Base-by-base conservation (phyloP, 345 rosid genomes). In the Eucalyptus regnans region DNA sequence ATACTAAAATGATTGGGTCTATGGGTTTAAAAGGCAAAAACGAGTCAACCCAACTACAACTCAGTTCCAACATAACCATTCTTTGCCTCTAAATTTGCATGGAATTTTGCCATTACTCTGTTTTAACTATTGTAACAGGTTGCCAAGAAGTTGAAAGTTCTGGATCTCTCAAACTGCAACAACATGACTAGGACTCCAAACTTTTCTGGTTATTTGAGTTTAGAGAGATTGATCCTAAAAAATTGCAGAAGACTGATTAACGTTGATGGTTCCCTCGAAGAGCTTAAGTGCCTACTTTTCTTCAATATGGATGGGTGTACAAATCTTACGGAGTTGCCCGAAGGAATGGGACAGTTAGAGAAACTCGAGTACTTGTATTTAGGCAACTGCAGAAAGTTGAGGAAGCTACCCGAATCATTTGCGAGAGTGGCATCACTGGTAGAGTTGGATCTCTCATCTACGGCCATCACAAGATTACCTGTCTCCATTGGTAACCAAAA, bases 191-290 rank as follows among this genome's bases (percentile, higher is more conserved):
- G 16, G 43, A 90, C 91, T 9, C 92, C 93, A 8, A 85, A 90
- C 58, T 86, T 92, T 50, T 76, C 87, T 12, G 88, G 88, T 17
- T 88, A 89, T 22, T 89, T 87, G 33, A 31, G 50, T 64, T 92
- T 92, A 20, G 91, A 92, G 91, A 88, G 25, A 66, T 48, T 93
- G 89, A 86, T 79, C 27, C 90, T 91, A 33, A 81, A 90, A 89
- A 88, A 87, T 12, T 92, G 95, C 87, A 50, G 16, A 37, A 87
- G 58, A 3, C 88, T 93, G 88, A 62, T 80, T 52, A 46, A 81
- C 60, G 54, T 92, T 71, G 90, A 91, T 43, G 80, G 33, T 31
- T 93, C 94, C 52, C 88, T 93, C 18, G 86, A 66, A 22, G 43
- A 87, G 50, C 91, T 92, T 0, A 31, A 88, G 48, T 86, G 60